Conservation (phyloP, 352 stramenopile genomes). For the Globisporangium canariense region DNA sequence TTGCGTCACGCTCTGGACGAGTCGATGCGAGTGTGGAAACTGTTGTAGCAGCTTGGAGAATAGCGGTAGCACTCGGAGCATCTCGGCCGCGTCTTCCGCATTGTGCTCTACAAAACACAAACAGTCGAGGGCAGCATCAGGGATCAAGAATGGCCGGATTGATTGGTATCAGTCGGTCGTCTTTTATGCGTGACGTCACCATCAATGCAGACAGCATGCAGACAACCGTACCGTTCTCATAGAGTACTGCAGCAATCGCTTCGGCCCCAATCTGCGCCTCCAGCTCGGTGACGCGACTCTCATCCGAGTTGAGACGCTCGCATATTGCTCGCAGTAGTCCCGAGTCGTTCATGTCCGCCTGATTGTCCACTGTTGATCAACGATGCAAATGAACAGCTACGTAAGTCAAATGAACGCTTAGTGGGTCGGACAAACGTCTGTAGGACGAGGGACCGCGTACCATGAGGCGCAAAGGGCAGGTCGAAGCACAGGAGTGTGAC, state of each 20-base stretch:
- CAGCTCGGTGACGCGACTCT: slow-evolving; percentile 13
- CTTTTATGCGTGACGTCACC: background rate
- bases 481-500: slow-evolving; percentile 53
- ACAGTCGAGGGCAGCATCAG: background rate
- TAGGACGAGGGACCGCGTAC: slow-evolving; percentile 16
- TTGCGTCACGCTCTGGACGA: slow-evolving; percentile 31
- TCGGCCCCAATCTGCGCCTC: slow-evolving; percentile 25
- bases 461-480: slow-evolving; percentile 34
- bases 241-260: slow-evolving; percentile 34
- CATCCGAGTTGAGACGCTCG: slow-evolving; percentile 12
- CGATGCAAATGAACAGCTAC: background rate
- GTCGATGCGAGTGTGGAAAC: slow-evolving; percentile 17
- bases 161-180: background rate
- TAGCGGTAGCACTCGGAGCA: slow-evolving; percentile 20
- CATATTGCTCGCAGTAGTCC: slow-evolving; percentile 34
- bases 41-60: slow-evolving; percentile 26
- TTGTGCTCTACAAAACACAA: slow-evolving; percentile 22
- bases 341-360: slow-evolving; percentile 33
- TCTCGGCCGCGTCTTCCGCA: slow-evolving; percentile 23
- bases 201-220: background rate
- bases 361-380: slow-evolving; percentile 41
- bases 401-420: background rate
- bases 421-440: background rate
- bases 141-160: background rate
- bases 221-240: slow-evolving; percentile 39